Evolutionary conservation across 768 basidiomycete genomes (phyloP), one percentile per base, ranked within the genome.

Genomic region (Boletus fagicola): DNA sequence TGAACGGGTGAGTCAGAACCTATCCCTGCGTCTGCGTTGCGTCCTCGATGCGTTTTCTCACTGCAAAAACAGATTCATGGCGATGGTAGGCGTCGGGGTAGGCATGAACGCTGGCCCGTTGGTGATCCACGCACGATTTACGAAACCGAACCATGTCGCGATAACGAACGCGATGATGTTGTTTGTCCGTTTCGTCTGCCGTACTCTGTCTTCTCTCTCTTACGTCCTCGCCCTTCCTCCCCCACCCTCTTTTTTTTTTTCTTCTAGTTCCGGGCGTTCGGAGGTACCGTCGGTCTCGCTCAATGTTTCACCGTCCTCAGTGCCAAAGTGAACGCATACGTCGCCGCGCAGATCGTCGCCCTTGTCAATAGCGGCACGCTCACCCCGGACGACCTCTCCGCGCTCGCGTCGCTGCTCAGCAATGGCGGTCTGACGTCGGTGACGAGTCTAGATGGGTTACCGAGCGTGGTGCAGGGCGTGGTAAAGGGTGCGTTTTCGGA

Each of bases 271-370:
- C 75, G 78, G 16, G 66, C 77, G 1, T 67, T 81, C 39, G 82
- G 82, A n/a, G 82, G 82, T 10, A 82, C 80, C 0, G 64, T 81
- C 39, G 81, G 82, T 24, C 75, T 83, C 39, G 80, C 82, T 0
- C 82, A 83, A 59, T 81, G 80, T 51, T 74, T 76, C 42, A 77
- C 82, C 9, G 70, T 83, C 22, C 73, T 82, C 53, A 75, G 75
- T 58, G 67, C 73, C 35, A 79, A 75, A 65, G 80, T 79, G 30
- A 66, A 67, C 30, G 28, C 64, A 22, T 72, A 72, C 51, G 67
- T 83, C 57, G 30, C 22, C 2, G 20, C 52, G 5, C 62, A 59
- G 18, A 43, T 61, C 24, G 62, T 59, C 13, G 59, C 73, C 26
- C 42, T 33, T 5, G 68, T 70, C 16, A 74, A 70, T 6, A 30